These are phyloP conservation scores for Iberis amara DNA, from an alignment of 441 rosid species.

Conservation along the genomic window DNA sequence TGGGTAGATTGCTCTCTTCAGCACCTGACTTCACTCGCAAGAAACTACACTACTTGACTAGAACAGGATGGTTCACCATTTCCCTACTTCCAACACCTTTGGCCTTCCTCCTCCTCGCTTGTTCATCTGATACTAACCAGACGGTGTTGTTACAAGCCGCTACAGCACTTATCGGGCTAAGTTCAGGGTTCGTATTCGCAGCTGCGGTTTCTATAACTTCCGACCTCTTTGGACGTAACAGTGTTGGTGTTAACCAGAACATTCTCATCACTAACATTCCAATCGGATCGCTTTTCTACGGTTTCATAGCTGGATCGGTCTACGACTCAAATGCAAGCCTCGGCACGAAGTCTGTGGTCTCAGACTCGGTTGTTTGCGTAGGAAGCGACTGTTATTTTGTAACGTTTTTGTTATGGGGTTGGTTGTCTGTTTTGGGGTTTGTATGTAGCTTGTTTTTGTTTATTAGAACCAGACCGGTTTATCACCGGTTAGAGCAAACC, in stretches of 20 bases:
- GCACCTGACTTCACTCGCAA: conserved; percentile 72
- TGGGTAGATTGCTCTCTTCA: conserved; percentile 73
- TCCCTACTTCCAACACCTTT: conserved; percentile 63
- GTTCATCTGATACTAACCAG: conserved; percentile 39
- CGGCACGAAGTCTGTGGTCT: conserved; percentile 20
- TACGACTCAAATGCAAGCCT: conserved; percentile 52
- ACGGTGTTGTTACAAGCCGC: conserved; percentile 34
- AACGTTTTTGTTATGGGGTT: conserved; percentile 66
- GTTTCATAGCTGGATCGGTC: conserved; percentile 64
- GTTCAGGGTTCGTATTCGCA: conserved; percentile 72
- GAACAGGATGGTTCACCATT: conserved; percentile 77
- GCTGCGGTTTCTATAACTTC: conserved; percentile 81
- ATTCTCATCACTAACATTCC: conserved; percentile 85
- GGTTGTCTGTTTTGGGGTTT: conserved; percentile 53
- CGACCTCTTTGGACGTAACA: conserved; percentile 77
- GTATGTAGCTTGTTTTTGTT: conserved; percentile 51
- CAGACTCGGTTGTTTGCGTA: conserved; percentile 52
- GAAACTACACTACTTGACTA: conserved; percentile 56
- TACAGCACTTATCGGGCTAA: conserved; percentile 48
- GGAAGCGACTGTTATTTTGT: conserved; percentile 59
- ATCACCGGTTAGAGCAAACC: conserved; percentile 41
- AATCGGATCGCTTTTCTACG: conserved; percentile 71
- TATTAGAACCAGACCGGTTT: conserved; percentile 61
- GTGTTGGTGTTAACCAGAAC: conserved; percentile 76
- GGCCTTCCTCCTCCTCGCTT: conserved; percentile 53